Conservation (phyloP, 1,284 basidiomycete species). For the Leccinum solheimii region DNA sequence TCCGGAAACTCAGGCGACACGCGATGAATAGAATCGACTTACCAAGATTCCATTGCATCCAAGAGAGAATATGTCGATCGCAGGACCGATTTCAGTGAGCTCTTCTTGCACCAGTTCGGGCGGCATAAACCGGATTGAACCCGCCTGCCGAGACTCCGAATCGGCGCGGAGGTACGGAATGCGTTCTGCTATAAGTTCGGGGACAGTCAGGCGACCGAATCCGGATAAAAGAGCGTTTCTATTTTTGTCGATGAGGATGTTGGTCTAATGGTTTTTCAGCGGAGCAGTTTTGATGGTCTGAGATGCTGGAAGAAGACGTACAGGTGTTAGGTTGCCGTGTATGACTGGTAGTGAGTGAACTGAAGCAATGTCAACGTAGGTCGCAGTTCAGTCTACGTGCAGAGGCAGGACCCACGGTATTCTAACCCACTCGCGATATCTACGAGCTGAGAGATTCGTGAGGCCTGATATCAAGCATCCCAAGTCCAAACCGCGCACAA, state of each 20-base stretch:
- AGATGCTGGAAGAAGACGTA: not conserved
- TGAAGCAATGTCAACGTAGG: not conserved
- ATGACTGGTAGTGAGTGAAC: constrained; percentile 20
- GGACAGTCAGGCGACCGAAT: constrained; percentile 17
- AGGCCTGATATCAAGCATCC: not conserved
- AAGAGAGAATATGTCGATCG: constrained; percentile 22
- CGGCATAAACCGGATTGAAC: constrained; percentile 14
- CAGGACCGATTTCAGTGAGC: not conserved
- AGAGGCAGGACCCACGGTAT: constrained; percentile 12
- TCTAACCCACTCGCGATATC: constrained; percentile 20
- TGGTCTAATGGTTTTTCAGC: constrained; percentile 10
- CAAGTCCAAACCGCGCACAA: constrained; percentile 9
- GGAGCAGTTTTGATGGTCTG: not conserved
- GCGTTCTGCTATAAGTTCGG: constrained; percentile 10
- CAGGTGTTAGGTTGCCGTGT: constrained; percentile 16
- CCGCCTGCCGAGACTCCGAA: constrained; percentile 10
- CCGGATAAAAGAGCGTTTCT: constrained; percentile 11
- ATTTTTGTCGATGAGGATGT: constrained; percentile 17
- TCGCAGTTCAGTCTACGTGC: not conserved
- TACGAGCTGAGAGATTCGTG: constrained; percentile 7
- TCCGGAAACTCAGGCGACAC: not conserved
- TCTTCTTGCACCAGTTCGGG: constrained; percentile 7
- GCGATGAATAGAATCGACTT: not conserved
- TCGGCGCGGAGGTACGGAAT: constrained; percentile 15
- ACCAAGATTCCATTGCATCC: constrained; percentile 20